A percentile compares a stretch with the other conserved stretches of the same genome.
These are phyloP conservation scores for Cadophora sp. DNA, from an alignment of 2,329 filamentous ascomycete genomes.

Conservation along the genomic window DNA sequence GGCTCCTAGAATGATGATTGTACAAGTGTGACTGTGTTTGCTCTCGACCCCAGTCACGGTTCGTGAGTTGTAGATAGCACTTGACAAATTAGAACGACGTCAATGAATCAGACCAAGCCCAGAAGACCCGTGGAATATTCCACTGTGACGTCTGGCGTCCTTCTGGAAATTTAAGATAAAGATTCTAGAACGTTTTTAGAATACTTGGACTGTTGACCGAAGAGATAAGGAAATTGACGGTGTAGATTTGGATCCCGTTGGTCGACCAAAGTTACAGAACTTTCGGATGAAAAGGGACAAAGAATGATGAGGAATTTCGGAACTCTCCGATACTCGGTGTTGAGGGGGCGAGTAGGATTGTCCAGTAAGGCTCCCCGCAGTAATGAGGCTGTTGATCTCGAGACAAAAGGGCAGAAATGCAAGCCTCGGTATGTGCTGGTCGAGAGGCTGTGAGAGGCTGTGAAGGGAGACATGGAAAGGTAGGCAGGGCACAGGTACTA, in stretches of 20 bases:
- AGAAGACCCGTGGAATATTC: neutral
- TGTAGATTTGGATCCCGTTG: neutral
- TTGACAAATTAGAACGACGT: neutral
- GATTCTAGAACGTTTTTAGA: neutral
- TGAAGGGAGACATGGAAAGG: neutral
- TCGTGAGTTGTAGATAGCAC: neutral
- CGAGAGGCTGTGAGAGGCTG: neutral
- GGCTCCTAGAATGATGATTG: neutral
- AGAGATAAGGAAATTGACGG: neutral
- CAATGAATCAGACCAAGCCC: slow-evolving; percentile 2
- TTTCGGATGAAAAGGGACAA: neutral
- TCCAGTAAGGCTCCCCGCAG: neutral
- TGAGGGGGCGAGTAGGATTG: slow-evolving; percentile 3
- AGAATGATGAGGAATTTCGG: slow-evolving; percentile 1
- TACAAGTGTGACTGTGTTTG: neutral
- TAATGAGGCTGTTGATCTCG: neutral
- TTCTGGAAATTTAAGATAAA: neutral
- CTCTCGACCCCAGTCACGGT: neutral
- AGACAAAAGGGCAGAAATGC: neutral
- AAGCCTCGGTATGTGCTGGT: neutral
- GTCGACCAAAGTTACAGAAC: neutral
- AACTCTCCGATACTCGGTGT: slow-evolving; percentile 3
- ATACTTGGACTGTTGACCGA: neutral
- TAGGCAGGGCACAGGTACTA: neutral
- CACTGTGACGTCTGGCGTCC: neutral